Evolutionary conservation across 345 rosid species (phyloP).

Genomic region (Stellera chamaejasme): DNA sequence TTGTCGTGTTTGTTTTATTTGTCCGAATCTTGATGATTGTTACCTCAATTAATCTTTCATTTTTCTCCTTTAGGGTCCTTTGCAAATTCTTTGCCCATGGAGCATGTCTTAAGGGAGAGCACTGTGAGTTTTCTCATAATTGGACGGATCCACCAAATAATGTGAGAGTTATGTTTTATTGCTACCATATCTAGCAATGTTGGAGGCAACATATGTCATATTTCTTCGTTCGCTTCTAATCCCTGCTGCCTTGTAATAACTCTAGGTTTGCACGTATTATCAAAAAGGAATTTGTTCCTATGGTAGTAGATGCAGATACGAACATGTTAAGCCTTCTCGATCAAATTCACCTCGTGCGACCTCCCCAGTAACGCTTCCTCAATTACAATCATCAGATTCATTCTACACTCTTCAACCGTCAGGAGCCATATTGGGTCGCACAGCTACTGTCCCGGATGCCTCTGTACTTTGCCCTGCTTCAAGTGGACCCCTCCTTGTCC

Average conservation of each 20-base stretch:
- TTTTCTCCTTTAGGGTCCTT: conserved; percentile 30
- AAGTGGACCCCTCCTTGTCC: too few species aligned
- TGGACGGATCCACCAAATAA: conserved; percentile 45
- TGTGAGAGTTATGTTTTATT: conserved; percentile 22
- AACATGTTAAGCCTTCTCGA: conserved; percentile 46
- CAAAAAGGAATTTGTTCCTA: conserved; percentile 71
- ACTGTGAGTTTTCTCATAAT: conserved; percentile 59
- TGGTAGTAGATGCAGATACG: conserved; percentile 75
- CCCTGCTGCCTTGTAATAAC: conserved; percentile 1
- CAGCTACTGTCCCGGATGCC: conserved; percentile 11
- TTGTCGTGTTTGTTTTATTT: background rate
- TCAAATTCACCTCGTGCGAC: conserved; percentile 41
- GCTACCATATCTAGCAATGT: background rate
- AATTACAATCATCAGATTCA: conserved; percentile 21
- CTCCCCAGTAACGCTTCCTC: conserved; percentile 25
- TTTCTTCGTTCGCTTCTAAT: background rate
- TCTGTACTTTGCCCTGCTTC: conserved; percentile 28
- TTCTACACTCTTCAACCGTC: conserved; percentile 15
- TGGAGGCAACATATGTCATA: background rate
- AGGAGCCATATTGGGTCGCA: conserved; percentile 18
- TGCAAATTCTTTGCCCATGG: conserved; percentile 65
- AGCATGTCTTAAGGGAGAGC: conserved; percentile 61
- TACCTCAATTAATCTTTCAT: background rate
- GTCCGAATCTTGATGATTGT: background rate
- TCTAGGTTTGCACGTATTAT: conserved; percentile 74